phyloP scores from a whole-genome alignment of 768 basidiomycete species.

The Panaeolus papilionaceus region DNA sequence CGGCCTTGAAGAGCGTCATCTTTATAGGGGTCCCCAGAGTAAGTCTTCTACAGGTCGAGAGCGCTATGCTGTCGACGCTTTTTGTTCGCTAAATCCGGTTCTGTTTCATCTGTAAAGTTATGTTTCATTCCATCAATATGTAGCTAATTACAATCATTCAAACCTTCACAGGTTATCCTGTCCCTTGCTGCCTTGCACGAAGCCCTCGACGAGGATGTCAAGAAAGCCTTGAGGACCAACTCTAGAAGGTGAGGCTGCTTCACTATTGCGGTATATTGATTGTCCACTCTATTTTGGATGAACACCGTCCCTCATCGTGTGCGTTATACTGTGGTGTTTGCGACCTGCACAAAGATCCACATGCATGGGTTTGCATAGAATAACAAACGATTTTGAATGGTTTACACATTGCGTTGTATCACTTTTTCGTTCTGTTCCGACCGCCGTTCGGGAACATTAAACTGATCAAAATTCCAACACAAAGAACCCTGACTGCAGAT shows the following conservation, averaged over 20 bases:
- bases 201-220: slow-evolving; percentile 85
- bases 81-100: neutral
- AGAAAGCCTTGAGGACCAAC: slow-evolving; percentile 65
- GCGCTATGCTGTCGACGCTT: neutral
- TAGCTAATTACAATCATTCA: slow-evolving; percentile 18
- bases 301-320: slow-evolving; percentile 21
- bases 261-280: slow-evolving; percentile 23
- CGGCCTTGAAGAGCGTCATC: slow-evolving; percentile 87
- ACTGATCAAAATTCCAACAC: slow-evolving; percentile 2
- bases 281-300: slow-evolving; percentile 17
- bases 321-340: slow-evolving; percentile 8
- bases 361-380: neutral
- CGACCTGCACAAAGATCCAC: neutral
- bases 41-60: slow-evolving; percentile 33
- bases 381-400: neutral
- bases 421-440: slow-evolving; percentile 17
- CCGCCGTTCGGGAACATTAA: slow-evolving; percentile 20
- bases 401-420: neutral
- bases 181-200: slow-evolving; percentile 78
- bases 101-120: neutral
- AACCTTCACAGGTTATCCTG: slow-evolving; percentile 71
- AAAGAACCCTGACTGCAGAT: slow-evolving; percentile 63
- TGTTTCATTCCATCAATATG: neutral
- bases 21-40: slow-evolving; percentile 90
- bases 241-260: slow-evolving; percentile 60